These are phyloP conservation scores for Panicum virgatum DNA, from an alignment of 202 grass and related monocot species.

Conservation along the genomic window DNA sequence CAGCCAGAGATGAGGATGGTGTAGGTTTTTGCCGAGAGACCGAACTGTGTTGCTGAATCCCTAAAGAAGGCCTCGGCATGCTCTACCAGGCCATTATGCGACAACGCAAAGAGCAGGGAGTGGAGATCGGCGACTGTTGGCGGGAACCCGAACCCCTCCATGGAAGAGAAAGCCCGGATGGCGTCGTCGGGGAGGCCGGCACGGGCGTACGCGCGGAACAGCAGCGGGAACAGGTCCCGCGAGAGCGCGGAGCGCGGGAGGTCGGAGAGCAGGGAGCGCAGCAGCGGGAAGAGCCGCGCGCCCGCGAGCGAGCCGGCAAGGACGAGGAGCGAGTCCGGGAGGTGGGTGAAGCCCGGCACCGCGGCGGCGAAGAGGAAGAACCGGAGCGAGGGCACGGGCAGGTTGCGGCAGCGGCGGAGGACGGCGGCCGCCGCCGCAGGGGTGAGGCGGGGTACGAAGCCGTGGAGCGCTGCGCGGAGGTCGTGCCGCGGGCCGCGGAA, in stretches of 20 bases:
- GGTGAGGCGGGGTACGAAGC: constrained; percentile 55
- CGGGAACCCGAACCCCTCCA: constrained; percentile 59
- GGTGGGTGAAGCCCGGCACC: constrained; percentile 50
- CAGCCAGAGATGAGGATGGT: constrained; percentile 81
- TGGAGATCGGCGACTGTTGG: constrained; percentile 57
- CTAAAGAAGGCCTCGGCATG: constrained; percentile 67
- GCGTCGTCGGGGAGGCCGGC: constrained; percentile 64
- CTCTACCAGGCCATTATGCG: constrained; percentile 64
- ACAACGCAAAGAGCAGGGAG: constrained; percentile 61
- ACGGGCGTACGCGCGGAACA: constrained; percentile 74
- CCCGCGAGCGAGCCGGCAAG: constrained; percentile 58
- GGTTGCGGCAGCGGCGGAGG: constrained; percentile 67
- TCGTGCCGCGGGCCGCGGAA: constrained; percentile 70
- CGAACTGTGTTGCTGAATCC: constrained; percentile 37
- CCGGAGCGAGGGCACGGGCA: constrained; percentile 59
- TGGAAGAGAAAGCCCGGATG: constrained; percentile 60
- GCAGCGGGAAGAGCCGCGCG: constrained; percentile 63
- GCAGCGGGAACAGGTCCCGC: constrained; percentile 57
- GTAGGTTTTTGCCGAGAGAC: constrained; percentile 57
- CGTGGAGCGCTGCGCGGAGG: constrained; percentile 54
- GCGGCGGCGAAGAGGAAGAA: constrained; percentile 73
- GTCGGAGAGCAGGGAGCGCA: constrained; percentile 74
- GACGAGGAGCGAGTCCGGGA: constrained; percentile 51
- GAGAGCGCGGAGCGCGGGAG: constrained; percentile 44
- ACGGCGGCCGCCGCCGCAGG: constrained; percentile 53